Base-by-base conservation (phyloP, 352 stramenopile genomes). In the Phytophthora aleatoria region DNA sequence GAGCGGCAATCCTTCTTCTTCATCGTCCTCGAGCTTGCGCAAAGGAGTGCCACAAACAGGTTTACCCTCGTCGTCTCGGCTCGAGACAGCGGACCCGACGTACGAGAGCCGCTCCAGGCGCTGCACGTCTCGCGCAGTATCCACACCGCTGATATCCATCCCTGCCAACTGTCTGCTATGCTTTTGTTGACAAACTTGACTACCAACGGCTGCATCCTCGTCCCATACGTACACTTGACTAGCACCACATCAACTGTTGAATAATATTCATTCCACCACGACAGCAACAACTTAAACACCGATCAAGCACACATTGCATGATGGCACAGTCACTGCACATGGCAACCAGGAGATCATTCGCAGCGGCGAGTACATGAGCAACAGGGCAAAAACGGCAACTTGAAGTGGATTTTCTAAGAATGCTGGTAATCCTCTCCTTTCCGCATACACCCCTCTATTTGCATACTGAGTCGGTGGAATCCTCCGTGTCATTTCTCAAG, bases 21-120 rank as follows among this genome's bases (percentile, higher is more conserved):
- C 50, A 26, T 50, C 50, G 35, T 61, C 48, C 10, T 54, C 55
- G 28, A n/a, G 6, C 41, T 77, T 77, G 31, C 12, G 33, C 11
- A 64, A 44, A 7, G 47, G 43, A 51, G 30, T 53, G 1, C 42
- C 33, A 7, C 39, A 33, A 56, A 12, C 20, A 12, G 9, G 13
- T 15, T 66, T 52, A 24, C 62, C 44, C 35, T 60, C 31, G 2
- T 61, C 64, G 5, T 51, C 24, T 38, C 27, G n/a, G 31, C 27
- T 70, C 20, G 57, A 61, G 16, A 47, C 27, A 57, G 3, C 30
- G 1, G 59, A 73, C 3, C 11, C 44, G 5, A 62, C 27, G 51
- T 69, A 77, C 7, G 69, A 77, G 2, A 74, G 51, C 33, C 60
- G 56, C 24, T 74, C 69, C 15, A 77, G 26, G 11, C 52, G 44